Percentiles rank a stretch among this genome's conserved stretches.
Evolutionary conservation across 148 eudicot genomes (phyloP).

Genomic region (Vaccinium vitisidaea): DNA sequence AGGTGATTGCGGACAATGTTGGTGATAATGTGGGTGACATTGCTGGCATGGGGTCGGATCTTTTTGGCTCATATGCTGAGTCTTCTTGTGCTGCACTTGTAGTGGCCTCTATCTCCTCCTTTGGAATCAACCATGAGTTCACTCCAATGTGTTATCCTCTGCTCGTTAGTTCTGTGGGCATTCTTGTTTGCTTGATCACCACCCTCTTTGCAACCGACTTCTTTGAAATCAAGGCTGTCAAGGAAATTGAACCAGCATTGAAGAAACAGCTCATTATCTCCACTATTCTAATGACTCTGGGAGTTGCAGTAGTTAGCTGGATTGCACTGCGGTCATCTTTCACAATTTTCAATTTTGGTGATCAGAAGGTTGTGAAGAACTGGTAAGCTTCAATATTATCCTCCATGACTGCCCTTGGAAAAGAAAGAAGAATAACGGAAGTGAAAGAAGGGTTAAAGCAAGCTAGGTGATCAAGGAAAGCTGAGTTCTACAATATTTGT

Average conservation of each 20-base stretch:
- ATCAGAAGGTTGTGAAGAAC: constrained; percentile 69
- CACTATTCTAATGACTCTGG: constrained; percentile 69
- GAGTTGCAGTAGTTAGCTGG: constrained; percentile 62
- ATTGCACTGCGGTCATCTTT: constrained; percentile 69
- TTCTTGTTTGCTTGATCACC: constrained; percentile 59
- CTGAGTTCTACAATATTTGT: neutral
- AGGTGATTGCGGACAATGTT: constrained; percentile 83
- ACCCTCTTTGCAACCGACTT: constrained; percentile 77
- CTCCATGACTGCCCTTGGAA: neutral
- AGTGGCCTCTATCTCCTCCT: constrained; percentile 67
- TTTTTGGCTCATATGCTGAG: constrained; percentile 64
- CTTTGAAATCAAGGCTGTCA: constrained; percentile 67
- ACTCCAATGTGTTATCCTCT: constrained; percentile 59
- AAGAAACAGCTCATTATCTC: constrained; percentile 81
- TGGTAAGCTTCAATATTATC: constrained; percentile 44
- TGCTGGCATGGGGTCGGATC: constrained; percentile 87
- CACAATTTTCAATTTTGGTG: constrained; percentile 75
- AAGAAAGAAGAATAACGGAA: neutral
- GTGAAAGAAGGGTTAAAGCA: neutral
- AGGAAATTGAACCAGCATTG: constrained; percentile 73
- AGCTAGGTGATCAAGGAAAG: neutral
- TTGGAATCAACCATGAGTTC: constrained; percentile 57
- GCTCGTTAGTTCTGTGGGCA: constrained; percentile 59
- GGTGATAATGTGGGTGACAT: constrained; percentile 77
- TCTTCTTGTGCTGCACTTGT: constrained; percentile 66